Conservation (phyloP, 2,329 filamentous ascomycete genomes). For the Clonostachys sp. region DNA sequence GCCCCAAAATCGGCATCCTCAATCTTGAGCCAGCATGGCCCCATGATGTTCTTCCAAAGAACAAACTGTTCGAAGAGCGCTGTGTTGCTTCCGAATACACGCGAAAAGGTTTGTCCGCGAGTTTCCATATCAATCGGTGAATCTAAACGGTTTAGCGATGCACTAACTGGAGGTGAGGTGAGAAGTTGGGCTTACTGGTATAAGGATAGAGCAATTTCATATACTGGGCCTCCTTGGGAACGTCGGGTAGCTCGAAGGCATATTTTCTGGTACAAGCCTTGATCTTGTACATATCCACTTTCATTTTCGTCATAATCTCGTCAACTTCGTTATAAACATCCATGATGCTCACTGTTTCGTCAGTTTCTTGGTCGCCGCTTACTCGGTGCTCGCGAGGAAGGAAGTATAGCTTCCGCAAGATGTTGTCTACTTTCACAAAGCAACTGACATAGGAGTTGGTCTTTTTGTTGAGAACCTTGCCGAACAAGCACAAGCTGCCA, state of each 20-base stretch:
- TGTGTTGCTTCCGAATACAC: constrained; percentile 90
- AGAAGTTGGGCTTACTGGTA: constrained; percentile 48
- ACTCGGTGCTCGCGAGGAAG: constrained; percentile 67
- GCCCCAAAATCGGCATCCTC: constrained; percentile 77
- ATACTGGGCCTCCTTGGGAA: constrained; percentile 87
- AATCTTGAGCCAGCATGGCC: constrained; percentile 94
- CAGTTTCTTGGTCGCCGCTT: constrained; percentile 59
- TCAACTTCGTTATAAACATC: constrained; percentile 91
- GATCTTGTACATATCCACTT: constrained; percentile 87
- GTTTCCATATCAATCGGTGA: constrained; percentile 65
- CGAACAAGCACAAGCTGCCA: constrained; percentile 88
- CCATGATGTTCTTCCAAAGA: constrained; percentile 98
- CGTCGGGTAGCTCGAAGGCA: constrained; percentile 83
- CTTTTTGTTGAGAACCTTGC: constrained; percentile 89
- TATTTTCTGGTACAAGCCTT: constrained; percentile 89
- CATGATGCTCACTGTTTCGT: constrained; percentile 77
- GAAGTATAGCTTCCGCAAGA: constrained; percentile 89
- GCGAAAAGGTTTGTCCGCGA: constrained; percentile 85
- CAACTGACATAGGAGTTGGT: constrained; percentile 78
- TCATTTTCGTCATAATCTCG: constrained; percentile 79
- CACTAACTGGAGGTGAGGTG: not conserved
- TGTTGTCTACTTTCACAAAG: constrained; percentile 94
- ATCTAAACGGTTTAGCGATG: constrained; percentile 32
- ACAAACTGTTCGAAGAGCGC: constrained; percentile 97
- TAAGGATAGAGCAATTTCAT: constrained; percentile 97